Evolutionary conservation across 495 filamentous ascomycete genomes (phyloP), one percentile per base, ranked within the genome.

Genomic region (Tuber indicum): DNA sequence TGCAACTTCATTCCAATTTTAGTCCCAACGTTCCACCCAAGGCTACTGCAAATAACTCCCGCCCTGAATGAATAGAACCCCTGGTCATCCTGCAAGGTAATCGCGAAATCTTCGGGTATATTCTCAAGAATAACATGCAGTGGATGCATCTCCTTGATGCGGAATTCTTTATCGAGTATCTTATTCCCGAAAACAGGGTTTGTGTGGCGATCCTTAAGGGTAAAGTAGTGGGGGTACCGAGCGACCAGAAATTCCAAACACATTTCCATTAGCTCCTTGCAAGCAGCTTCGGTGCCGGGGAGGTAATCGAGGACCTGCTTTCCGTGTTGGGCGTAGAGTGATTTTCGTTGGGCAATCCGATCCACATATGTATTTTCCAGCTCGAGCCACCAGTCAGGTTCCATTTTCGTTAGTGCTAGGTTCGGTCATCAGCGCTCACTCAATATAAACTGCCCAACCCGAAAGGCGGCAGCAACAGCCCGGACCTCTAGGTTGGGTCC

Each of bases 181-280:
- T 81, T 80, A 83, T 97, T 97, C 75, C 90, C 86, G 74, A 97
- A 88, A 19, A 32, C 46, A 21, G 79, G 19, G 9, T n/a, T 70
- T 14, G 75, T 47, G 41, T 73, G 32, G 52, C 72, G 44, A 19
- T 83, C 81, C 52, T 86, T 86, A 0, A 97, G 84, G 0, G 86
- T 86, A 84, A 97, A 97, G 83, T 92, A 90, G 42, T 90, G 89
- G 8, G 94, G 94, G 80, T 97, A 97, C 0, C 94, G 89, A 39
- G 90, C 87, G 77, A 89, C 91, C 43, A 94, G 84, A 81, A 94
- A 97, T 78, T 95, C 92, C 19, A 97, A 79, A 10, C 87, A 88
- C 90, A 94, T 93, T 84, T 97, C 94, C 94, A 97, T 96, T 26
- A 96, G 85, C 82, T 97, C 94, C 81, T 94, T 96, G 84, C 91